These are phyloP conservation scores for Neofusicoccum umdonicola DNA, from an alignment of 2,329 filamentous ascomycete genomes.

Conservation along the genomic window DNA sequence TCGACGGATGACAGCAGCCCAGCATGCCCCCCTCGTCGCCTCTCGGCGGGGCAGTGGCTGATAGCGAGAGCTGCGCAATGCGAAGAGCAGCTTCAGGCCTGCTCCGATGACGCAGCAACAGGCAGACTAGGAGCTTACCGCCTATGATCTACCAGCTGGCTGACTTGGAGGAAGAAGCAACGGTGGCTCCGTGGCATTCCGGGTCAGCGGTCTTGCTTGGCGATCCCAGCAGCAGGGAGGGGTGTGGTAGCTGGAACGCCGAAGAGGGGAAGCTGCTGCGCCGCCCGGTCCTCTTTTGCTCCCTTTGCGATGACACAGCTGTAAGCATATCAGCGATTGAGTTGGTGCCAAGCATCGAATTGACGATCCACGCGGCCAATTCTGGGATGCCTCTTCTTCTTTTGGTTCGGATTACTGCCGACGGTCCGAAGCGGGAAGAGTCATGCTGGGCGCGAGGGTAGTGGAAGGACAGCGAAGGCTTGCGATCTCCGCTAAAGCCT, in stretches of 20 bases:
- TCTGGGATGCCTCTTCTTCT: slow-evolving; percentile 2
- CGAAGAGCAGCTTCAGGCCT: no score
- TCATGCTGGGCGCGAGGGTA: background rate
- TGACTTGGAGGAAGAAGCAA: background rate
- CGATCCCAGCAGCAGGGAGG: background rate
- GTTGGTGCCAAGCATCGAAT: background rate
- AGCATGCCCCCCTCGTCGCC: background rate
- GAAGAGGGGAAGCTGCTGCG: background rate
- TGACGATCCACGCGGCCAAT: background rate
- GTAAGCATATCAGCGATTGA: background rate
- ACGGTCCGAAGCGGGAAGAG: background rate
- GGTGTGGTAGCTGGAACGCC: background rate
- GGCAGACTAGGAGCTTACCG: background rate
- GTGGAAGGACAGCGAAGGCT: slow-evolving; percentile 8
- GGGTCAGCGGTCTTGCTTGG: background rate
- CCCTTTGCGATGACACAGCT: background rate
- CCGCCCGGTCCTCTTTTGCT: background rate
- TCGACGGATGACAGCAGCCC: background rate
- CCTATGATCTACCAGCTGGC: background rate
- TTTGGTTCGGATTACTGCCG: background rate
- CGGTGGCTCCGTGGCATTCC: background rate
- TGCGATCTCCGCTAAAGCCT: slow-evolving; percentile 12
- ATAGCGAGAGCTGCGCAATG: background rate
- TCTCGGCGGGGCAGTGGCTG: background rate
- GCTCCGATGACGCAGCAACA: no score